phyloP scores from a whole-genome alignment of 148 eudicot species.

The Spergularia marina region DNA sequence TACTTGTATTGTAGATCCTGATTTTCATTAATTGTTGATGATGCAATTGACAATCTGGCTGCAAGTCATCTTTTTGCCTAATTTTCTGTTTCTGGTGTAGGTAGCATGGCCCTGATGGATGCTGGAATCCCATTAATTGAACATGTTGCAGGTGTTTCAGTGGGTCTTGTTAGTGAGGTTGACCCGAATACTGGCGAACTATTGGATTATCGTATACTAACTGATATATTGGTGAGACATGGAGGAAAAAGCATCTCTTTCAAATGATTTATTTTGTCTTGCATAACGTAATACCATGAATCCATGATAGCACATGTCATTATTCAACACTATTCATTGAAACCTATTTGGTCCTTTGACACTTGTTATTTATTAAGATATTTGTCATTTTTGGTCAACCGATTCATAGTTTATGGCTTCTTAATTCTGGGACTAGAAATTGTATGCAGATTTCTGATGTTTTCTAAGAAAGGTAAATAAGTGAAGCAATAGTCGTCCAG shows the following conservation, averaged over 20 bases:
- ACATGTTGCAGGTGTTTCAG: constrained; percentile 94
- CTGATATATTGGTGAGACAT: constrained; percentile 84
- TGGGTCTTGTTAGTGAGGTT: constrained; percentile 84
- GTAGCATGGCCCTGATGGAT: constrained; percentile 97
- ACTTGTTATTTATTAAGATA: not conserved
- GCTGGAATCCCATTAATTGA: constrained; percentile 86
- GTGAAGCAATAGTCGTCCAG: not conserved
- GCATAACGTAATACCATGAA: not conserved
- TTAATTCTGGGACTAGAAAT: not conserved
- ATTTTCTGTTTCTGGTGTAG: constrained; percentile 32
- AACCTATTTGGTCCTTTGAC: too few relatives aligned
- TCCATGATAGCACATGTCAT: not conserved
- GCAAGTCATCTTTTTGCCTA: not conserved
- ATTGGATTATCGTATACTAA: constrained; percentile 74
- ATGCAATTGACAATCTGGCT: constrained; percentile 14
- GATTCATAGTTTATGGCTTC: not conserved
- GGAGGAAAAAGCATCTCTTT: not conserved
- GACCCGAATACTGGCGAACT: constrained; percentile 69
- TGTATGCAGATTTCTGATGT: not conserved
- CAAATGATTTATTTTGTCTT: not conserved
- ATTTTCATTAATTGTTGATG: not conserved
- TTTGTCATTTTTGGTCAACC: not conserved
- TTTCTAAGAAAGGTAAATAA: not conserved
- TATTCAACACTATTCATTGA: not conserved
- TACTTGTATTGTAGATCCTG: not conserved